These are phyloP conservation scores for Cucurbita argyrosperma DNA, from an alignment of 306 rosid species.

Conservation along the genomic window DNA sequence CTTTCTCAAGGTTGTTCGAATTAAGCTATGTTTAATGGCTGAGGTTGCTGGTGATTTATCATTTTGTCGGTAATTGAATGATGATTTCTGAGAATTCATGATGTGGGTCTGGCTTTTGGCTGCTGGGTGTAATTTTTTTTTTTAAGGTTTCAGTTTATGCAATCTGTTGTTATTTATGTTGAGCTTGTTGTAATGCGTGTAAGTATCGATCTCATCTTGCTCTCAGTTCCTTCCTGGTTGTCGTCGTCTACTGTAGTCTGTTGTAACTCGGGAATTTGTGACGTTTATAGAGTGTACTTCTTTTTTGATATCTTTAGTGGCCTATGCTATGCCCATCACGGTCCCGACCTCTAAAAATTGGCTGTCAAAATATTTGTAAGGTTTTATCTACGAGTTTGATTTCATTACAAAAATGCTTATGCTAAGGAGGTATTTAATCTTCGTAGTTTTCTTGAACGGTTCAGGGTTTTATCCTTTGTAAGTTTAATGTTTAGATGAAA, in stretches of 20 bases:
- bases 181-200: neutral
- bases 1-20: neutral
- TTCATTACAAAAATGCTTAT: neutral
- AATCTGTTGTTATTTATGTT: neutral
- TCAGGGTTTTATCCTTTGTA: neutral
- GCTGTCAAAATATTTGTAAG: neutral
- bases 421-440: neutral
- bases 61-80: neutral
- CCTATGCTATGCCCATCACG: neutral
- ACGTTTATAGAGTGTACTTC: no score
- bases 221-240: neutral
- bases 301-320: neutral
- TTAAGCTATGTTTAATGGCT: neutral
- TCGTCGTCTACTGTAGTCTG: neutral
- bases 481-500: neutral
- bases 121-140: neutral
- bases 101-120: neutral
- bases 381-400: neutral
- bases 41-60: neutral
- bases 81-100: neutral
- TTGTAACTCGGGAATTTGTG: neutral
- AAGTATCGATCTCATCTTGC: neutral
- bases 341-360: neutral
- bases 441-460: neutral
- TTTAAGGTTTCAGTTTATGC: neutral